Base-by-base conservation (phyloP, 495 filamentous ascomycete species). In the Letharia lupina region DNA sequence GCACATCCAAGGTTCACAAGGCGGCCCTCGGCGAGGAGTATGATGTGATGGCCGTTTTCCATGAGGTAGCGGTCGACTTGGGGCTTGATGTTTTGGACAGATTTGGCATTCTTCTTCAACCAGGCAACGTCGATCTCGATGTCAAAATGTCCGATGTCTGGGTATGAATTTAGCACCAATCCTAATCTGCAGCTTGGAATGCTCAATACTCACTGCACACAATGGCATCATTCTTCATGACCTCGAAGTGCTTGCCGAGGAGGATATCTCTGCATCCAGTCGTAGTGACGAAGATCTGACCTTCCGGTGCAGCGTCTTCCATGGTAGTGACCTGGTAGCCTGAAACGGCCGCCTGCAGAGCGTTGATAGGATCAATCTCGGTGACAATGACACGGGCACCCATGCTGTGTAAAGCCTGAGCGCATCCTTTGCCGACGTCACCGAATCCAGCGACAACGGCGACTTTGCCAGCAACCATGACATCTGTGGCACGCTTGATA, bases 101-200 rank as follows among this genome's bases (percentile, higher is more conserved):
- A 91, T 80, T 89, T 87, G 72, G 89, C 84, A 78, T 96, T 98
- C 78, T 87, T 86, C 90, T 98, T 98, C 78, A 98, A 83, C 95
- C 95, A 98, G 68, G 94, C 94, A 81, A 98, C 94, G 80, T 98
- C 94, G 75, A 98, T 98, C 82, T 98, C 94, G 73, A 96, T 95
- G 77, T 98, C 94, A 81, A 98, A 98, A 84, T 98, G 94, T 76
- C 94, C 94, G 81, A 98, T 98, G 85, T 98, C 89, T 91, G 40
- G 12, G 12, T 18, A 45, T 2, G n/a, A 60, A 5, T 7, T 67
- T 45, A 68, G 62, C 33, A 16, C 10, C 20, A 56, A 13, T 31
- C 10, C 28, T 44, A 5, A 45, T 20, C 15, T 35, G 18, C 41
- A 39, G 42, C 42, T 6, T 35, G 18, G 23, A 69, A 54, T 63